Evolutionary conservation across 305 asterid species (phyloP).

Genomic region (Solanum hybrid): DNA sequence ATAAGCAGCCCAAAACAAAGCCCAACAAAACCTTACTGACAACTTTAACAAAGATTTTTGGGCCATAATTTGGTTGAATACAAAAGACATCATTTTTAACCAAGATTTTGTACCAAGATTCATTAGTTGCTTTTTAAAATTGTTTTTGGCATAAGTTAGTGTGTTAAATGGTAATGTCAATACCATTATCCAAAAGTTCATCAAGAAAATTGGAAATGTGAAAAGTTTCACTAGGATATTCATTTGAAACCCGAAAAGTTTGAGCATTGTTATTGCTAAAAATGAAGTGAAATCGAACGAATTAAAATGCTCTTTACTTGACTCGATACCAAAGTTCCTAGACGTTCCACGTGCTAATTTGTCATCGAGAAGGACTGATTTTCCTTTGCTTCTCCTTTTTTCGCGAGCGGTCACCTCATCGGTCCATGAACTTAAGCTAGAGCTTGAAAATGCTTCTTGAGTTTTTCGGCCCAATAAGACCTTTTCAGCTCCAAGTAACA

Average conservation of each 20-base stretch:
- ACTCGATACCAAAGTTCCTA: neutral
- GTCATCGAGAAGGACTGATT: neutral
- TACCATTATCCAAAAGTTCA: constrained; percentile 23
- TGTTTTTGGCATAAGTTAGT: constrained; percentile 16
- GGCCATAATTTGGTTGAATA: constrained; percentile 16
- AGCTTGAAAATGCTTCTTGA: neutral
- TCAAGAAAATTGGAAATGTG: constrained; percentile 28
- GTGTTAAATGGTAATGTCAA: constrained; percentile 33
- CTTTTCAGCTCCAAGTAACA: constrained; percentile 45
- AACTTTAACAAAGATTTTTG: constrained; percentile 20
- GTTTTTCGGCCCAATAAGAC: constrained; percentile 33
- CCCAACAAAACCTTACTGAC: constrained; percentile 31
- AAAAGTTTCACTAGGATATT: constrained; percentile 24
- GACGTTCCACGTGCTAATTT: constrained; percentile 10
- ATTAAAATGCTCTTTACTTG: neutral
- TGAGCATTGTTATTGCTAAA: constrained; percentile 17
- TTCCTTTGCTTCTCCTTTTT: constrained; percentile 3
- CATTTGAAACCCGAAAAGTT: constrained; percentile 32
- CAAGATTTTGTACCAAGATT: constrained; percentile 15
- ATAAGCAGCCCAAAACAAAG: constrained; percentile 27
- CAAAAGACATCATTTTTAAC: constrained; percentile 15
- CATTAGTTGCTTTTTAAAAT: constrained; percentile 20
- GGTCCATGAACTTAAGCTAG: constrained; percentile 9
- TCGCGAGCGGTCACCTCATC: neutral
- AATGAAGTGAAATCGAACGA: constrained; percentile 21